phyloP scores from a whole-genome alignment of 331 rosid genomes.

The Acacia concinna region DNA sequence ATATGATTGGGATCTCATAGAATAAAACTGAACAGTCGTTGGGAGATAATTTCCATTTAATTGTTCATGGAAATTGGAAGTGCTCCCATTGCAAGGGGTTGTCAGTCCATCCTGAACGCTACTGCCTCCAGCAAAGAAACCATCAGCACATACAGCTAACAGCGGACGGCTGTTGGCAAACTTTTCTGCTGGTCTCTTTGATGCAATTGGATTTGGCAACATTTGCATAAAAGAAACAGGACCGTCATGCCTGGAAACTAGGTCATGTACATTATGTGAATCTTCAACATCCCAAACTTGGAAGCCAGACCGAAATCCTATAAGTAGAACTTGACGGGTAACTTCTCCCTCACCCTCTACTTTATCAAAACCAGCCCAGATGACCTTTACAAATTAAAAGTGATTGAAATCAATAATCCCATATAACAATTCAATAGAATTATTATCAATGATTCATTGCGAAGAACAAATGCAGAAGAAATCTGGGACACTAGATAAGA shows the following conservation, averaged over 20 bases:
- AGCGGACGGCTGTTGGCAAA: slow-evolving; percentile 71
- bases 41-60: slow-evolving; percentile 65
- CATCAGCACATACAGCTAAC: slow-evolving; percentile 75
- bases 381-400: slow-evolving; percentile 55
- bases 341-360: slow-evolving; percentile 65
- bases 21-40: slow-evolving; percentile 76
- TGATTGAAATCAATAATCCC: slow-evolving; percentile 21
- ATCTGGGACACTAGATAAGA: neutral
- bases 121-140: slow-evolving; percentile 60
- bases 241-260: slow-evolving; percentile 79
- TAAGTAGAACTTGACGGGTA: slow-evolving; percentile 71
- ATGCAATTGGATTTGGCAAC: slow-evolving; percentile 72
- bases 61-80: slow-evolving; percentile 56
- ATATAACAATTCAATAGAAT: neutral
- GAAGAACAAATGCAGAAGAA: neutral
- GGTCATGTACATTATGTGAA: slow-evolving; percentile 78
- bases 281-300: slow-evolving; percentile 99
- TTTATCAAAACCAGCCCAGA: slow-evolving; percentile 95
- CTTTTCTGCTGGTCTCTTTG: slow-evolving; percentile 65
- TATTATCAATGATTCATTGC: neutral
- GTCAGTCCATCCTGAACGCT: slow-evolving; percentile 53
- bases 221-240: slow-evolving; percentile 90
- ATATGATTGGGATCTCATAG: slow-evolving; percentile 79
- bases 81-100: slow-evolving; percentile 46
- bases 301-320: slow-evolving; percentile 89